Evolutionary conservation across 768 basidiomycete genomes (phyloP), one percentile per base, ranked within the genome.

Genomic region (Lentinus brumalis): DNA sequence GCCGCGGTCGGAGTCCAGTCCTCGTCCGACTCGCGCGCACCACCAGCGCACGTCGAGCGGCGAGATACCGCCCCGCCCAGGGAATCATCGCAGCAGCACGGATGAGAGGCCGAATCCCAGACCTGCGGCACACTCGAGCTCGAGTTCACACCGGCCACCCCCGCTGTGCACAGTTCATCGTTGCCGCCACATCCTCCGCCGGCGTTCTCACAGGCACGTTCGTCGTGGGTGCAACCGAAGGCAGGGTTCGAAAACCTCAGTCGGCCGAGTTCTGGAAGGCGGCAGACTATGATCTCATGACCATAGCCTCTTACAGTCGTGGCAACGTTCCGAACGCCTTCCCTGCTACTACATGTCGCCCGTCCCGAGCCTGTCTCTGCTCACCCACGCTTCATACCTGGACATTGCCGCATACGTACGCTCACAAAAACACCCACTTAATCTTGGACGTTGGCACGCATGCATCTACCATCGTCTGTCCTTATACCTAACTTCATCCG

Each of bases 251-350:
- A 70, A 66, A 71, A 69, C 55, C 54, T 70, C 35, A 71, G 70
- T 57, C 58, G 71, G 29, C 71, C 69, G 46, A 63, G 30, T 21
- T 56, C 39, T 52, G 59, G 57, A 52, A 42, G 69, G 46, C 60
- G 70, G 50, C 69, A 71, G 67, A 70, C 69, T 30, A 59, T 71
- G 57, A 67, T 70, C 44, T 66, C 69, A 61, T 71, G 60, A 66
- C 62, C 12, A 16, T 35, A 40, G 51, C 42, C 31, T 26, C 50
- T 26, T n/a, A 31, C 50, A 32, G 5, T 44, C 42, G 21, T 44
- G 21, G 42, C 32, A 35, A 26, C 31, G 50, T 51, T 18, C 50
- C 6, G n/a, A 12, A 6, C 47, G n/a, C 47, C 5, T 35, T 35
- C 35, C 35, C 35, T 35, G 35, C 35, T 35, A 6, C 35, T 2